A percentile compares a stretch with the other conserved stretches of the same genome.
These are phyloP conservation scores for Coprinopsis marcescibilis DNA, from an alignment of 768 basidiomycete species.

Conservation along the genomic window DNA sequence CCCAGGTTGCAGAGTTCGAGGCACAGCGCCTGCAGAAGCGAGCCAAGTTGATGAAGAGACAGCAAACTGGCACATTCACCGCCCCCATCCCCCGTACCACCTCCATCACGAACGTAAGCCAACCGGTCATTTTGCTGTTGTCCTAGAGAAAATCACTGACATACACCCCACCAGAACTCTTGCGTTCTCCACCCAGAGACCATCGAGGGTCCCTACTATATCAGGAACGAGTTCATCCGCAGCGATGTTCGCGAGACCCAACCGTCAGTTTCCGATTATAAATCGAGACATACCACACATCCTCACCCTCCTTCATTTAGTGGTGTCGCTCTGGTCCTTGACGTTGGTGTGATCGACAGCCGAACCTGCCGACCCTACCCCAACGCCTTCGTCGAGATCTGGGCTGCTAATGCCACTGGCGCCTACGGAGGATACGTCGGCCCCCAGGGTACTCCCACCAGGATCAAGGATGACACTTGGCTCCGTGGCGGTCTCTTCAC, in stretches of 20 bases:
- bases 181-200: slow-evolving; percentile 51
- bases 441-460: slow-evolving; percentile 5
- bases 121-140: not conserved
- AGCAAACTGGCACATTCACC: slow-evolving; percentile 7
- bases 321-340: slow-evolving; percentile 28
- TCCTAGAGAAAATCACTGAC: not conserved
- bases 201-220: slow-evolving; percentile 53
- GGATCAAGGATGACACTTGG: slow-evolving; percentile 23
- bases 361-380: slow-evolving; percentile 29
- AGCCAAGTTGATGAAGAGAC: slow-evolving; percentile 10
- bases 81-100: slow-evolving; percentile 6
- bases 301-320: slow-evolving; percentile 11
- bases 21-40: slow-evolving; percentile 9
- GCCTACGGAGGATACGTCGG: slow-evolving; percentile 20
- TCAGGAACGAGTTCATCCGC: slow-evolving; percentile 15
- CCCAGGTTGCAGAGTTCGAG: slow-evolving; percentile 6
- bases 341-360: slow-evolving; percentile 32
- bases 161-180: slow-evolving; percentile 39
- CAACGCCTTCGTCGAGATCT: slow-evolving; percentile 32
- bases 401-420: slow-evolving; percentile 26
- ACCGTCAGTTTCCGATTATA: too few species aligned
- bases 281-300: not conserved
- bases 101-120: slow-evolving; percentile 8
- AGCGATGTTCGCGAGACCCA: slow-evolving; percentile 8
- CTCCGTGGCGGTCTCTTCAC: slow-evolving; percentile 28